A percentile compares a stretch with the other conserved stretches of the same genome.
phyloP scores from a whole-genome alignment of 2,329 filamentous ascomycete genomes.

The Fusarium coffeatum region DNA sequence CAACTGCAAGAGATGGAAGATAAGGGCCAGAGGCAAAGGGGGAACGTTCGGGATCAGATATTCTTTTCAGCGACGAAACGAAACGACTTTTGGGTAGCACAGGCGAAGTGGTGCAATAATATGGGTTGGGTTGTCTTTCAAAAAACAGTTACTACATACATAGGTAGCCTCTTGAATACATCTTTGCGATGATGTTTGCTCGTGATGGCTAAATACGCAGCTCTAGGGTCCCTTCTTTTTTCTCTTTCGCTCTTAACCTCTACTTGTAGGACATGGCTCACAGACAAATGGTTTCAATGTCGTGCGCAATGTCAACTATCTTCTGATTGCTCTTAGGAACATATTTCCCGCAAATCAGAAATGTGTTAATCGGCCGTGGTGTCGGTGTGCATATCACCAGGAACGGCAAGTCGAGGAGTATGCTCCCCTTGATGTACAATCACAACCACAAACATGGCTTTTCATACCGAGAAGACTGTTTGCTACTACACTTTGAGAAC shows the following conservation, averaged over 20 bases:
- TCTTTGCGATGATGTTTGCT: constrained; percentile 14
- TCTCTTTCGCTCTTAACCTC: not conserved
- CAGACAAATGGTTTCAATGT: not conserved
- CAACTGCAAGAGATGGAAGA: not conserved
- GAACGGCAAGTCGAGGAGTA: not conserved
- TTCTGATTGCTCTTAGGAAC: not conserved
- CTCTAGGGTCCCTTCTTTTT: not conserved
- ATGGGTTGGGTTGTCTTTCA: constrained; percentile 29
- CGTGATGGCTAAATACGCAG: constrained; percentile 26
- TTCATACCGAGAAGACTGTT: not conserved
- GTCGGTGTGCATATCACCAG: not conserved
- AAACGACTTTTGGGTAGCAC: constrained; percentile 43
- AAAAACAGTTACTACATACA: constrained; percentile 26
- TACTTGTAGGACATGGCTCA: not conserved
- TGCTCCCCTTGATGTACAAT: not conserved
- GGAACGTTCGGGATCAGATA: not conserved
- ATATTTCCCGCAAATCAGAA: too few relatives aligned
- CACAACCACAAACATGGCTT: not conserved
- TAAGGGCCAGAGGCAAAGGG: not conserved
- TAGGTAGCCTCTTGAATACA: constrained; percentile 39
- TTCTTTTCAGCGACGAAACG: constrained; percentile 27
- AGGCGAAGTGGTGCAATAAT: constrained; percentile 47
- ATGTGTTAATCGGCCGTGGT: not conserved
- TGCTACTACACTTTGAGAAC: not conserved
- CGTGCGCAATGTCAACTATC: not conserved